Evolutionary conservation across 2,329 filamentous ascomycete genomes (phyloP).

Genomic region (Aspergillus hortae): DNA sequence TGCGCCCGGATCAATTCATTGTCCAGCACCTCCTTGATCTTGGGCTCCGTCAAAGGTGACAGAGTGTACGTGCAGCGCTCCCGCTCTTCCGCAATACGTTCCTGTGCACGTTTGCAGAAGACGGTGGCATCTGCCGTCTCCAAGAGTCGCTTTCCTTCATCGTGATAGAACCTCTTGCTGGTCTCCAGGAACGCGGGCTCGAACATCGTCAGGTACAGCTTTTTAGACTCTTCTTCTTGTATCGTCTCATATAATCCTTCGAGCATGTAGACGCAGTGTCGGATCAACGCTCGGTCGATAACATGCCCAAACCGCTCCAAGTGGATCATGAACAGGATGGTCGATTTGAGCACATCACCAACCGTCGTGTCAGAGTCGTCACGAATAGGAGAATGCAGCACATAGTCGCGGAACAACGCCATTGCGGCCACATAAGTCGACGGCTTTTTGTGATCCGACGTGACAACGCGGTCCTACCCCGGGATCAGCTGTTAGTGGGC

Average conservation of each 20-base stretch:
- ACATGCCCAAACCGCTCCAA: slow-evolving; percentile 90
- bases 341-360: slow-evolving; percentile 71
- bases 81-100: slow-evolving; percentile 73
- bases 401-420: slow-evolving; percentile 80
- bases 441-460: slow-evolving; percentile 66
- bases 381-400: slow-evolving; percentile 61
- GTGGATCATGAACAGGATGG: slow-evolving; percentile 84
- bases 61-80: slow-evolving; percentile 81
- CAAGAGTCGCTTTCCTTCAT: slow-evolving; percentile 71
- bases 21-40: slow-evolving; percentile 75
- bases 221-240: slow-evolving; percentile 71
- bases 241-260: slow-evolving; percentile 81
- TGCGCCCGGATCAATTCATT: slow-evolving; percentile 73
- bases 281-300: slow-evolving; percentile 78
- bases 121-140: slow-evolving; percentile 73
- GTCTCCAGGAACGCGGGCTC: slow-evolving; percentile 71
- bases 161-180: slow-evolving; percentile 69
- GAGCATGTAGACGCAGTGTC: slow-evolving; percentile 83
- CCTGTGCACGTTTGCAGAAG: slow-evolving; percentile 74
- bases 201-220: slow-evolving; percentile 79
- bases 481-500: background rate
- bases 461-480: slow-evolving; percentile 71
- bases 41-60: slow-evolving; percentile 66
- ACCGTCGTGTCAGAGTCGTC: slow-evolving; percentile 49
- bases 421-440: slow-evolving; percentile 84